Conservation (phyloP, 148 eudicot genomes). For the Fagopyrum esculentum region DNA sequence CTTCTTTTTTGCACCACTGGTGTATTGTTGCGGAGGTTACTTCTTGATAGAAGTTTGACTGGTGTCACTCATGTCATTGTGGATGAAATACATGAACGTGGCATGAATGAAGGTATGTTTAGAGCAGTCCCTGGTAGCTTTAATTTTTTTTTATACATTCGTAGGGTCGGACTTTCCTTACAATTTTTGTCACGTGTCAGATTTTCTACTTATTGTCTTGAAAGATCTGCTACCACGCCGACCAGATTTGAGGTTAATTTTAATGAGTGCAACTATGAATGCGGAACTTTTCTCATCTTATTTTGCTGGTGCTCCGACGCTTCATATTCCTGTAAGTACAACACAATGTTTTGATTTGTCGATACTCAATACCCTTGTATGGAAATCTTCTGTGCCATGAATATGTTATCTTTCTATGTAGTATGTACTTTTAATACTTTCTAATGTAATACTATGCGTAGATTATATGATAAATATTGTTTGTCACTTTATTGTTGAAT, state of each 20-base stretch:
- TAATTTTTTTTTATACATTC: background rate
- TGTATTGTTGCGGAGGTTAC: slow-evolving; percentile 77
- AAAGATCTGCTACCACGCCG: slow-evolving; percentile 92
- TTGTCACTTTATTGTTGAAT: background rate
- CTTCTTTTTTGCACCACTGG: slow-evolving; percentile 98
- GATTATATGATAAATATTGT: background rate
- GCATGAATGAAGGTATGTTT: slow-evolving; percentile 93
- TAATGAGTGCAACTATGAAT: slow-evolving; percentile 97
- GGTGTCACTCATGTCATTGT: slow-evolving; percentile 90
- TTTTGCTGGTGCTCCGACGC: slow-evolving; percentile 90
- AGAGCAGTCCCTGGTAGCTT: background rate
- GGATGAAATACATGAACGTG: slow-evolving; percentile 99
- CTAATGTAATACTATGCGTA: background rate
- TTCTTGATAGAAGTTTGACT: slow-evolving; percentile 71
- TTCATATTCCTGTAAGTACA: slow-evolving; percentile 92
- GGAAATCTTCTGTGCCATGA: background rate
- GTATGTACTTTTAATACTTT: background rate
- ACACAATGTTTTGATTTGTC: background rate
- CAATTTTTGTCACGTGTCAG: slow-evolving; percentile 37
- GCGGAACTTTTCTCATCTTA: slow-evolving; percentile 93
- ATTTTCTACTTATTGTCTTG: slow-evolving; percentile 93
- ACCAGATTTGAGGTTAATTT: slow-evolving; percentile 80
- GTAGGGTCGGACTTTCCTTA: slow-evolving; percentile 17
- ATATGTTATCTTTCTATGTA: background rate
- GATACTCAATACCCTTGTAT: background rate